phyloP scores from a whole-genome alignment of 2,329 filamentous ascomycete genomes.

The Calonectria henricotiae region DNA sequence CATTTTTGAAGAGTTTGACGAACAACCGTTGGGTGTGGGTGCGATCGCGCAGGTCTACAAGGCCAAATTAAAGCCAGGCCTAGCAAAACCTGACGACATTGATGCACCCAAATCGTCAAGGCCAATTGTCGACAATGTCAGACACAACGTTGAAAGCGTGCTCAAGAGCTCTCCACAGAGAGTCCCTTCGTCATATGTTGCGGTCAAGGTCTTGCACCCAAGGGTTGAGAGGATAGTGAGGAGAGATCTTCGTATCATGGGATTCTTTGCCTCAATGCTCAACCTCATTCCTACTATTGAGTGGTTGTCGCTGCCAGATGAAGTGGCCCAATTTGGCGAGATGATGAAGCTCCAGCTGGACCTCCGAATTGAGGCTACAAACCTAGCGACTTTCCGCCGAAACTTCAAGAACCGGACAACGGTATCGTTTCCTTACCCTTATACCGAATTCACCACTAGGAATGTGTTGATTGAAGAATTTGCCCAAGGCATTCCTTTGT shows the following conservation, averaged over 20 bases:
- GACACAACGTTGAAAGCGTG: conserved; percentile 86
- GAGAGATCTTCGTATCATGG: conserved; percentile 95
- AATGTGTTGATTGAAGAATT: conserved; percentile 96
- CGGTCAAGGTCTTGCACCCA: conserved; percentile 96
- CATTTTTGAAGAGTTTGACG: conserved; percentile 96
- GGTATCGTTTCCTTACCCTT: conserved; percentile 97
- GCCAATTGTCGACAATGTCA: conserved; percentile 79
- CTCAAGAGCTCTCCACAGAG: conserved; percentile 89
- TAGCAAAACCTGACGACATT: conserved; percentile 77
- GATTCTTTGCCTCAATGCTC: conserved; percentile 87
- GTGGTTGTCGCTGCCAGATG: conserved; percentile 96
- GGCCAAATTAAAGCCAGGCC: conserved; percentile 87
- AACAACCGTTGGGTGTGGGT: conserved; percentile 90
- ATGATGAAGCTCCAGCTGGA: conserved; percentile 99
- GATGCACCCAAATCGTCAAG: conserved; percentile 62
- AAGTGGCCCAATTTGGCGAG: conserved; percentile 93
- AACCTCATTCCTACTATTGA: conserved; percentile 95
- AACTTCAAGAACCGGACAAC: conserved; percentile 93
- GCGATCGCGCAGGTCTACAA: conserved; percentile 99
- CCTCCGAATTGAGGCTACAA: conserved; percentile 93
- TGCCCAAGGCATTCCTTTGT: conserved; percentile 92
- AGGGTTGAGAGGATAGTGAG: conserved; percentile 90
- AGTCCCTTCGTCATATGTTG: conserved; percentile 93
- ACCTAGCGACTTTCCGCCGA: conserved; percentile 88
- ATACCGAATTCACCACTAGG: conserved; percentile 91